phyloP scores from a whole-genome alignment of 192 early-diverging fungal genomes.

The Coemansia sp. region DNA sequence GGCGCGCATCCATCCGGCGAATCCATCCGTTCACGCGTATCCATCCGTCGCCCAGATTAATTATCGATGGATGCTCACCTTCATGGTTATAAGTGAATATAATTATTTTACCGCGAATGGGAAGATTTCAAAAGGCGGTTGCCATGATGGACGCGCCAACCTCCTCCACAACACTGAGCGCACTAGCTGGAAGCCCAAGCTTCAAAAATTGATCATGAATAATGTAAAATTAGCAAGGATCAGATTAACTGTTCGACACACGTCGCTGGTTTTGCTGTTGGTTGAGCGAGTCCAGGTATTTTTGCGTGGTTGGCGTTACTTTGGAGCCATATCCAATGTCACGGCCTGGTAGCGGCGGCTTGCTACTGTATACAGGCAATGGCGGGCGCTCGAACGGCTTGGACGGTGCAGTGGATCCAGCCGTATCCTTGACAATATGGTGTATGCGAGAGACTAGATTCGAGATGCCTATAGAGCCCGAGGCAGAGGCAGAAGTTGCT shows the following conservation, averaged over 20 bases:
- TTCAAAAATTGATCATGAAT: background rate
- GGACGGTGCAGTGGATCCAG: background rate
- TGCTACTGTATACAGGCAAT: constrained; percentile 17
- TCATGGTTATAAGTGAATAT: constrained; percentile 42
- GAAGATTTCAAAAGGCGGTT: constrained; percentile 11
- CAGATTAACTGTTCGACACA: background rate
- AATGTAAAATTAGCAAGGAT: background rate
- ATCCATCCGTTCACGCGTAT: constrained; percentile 36
- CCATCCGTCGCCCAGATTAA: constrained; percentile 12
- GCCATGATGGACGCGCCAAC: background rate
- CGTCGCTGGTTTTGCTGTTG: background rate
- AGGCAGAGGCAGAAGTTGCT: background rate
- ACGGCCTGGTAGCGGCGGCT: constrained; percentile 2
- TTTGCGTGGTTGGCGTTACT: constrained; percentile 51
- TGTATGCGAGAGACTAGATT: constrained; percentile 45
- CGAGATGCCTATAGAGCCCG: constrained; percentile 25
- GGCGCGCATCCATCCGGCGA: constrained; percentile 11
- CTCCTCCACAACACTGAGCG: background rate
- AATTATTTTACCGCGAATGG: constrained; percentile 29
- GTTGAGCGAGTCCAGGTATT: constrained; percentile 47
- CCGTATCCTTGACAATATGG: constrained; percentile 20
- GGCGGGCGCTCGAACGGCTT: constrained; percentile 33
- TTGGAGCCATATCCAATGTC: constrained; percentile 14
- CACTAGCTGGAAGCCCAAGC: background rate
- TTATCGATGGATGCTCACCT: constrained; percentile 39